These are phyloP conservation scores for Cyclostephanos tholiformis DNA, from an alignment of 108 stramenopile genomes.

Conservation along the genomic window DNA sequence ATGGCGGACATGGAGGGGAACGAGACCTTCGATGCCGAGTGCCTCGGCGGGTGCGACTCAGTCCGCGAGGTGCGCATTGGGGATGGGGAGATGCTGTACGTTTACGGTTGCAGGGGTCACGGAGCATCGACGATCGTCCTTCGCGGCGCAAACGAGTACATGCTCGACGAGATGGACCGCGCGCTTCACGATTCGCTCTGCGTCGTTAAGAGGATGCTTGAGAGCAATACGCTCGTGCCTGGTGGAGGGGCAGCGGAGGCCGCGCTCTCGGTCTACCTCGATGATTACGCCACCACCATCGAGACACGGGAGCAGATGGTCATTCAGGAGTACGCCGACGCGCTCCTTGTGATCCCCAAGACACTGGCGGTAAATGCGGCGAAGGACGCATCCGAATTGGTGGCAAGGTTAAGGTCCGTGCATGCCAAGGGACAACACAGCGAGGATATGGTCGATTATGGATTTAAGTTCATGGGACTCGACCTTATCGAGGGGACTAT, in stretches of 20 bases:
- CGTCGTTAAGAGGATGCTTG: slow-evolving; percentile 98
- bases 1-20: slow-evolving; percentile 99
- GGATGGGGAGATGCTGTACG: slow-evolving; percentile 98
- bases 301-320: slow-evolving; percentile 97
- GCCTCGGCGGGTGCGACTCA: slow-evolving; percentile 88
- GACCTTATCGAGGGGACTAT: slow-evolving; percentile 88
- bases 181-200: slow-evolving; percentile 97
- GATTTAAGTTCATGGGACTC: slow-evolving; percentile 86
- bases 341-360: slow-evolving; percentile 98
- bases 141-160: slow-evolving; percentile 99
- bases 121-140: slow-evolving; percentile 96
- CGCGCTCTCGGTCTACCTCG: slow-evolving; percentile 92
- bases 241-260: slow-evolving; percentile 99
- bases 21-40: slow-evolving; percentile 93
- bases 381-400: slow-evolving; percentile 98
- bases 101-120: slow-evolving; percentile 86
- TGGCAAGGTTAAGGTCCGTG: slow-evolving; percentile 91
- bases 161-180: slow-evolving; percentile 99
- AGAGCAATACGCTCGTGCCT: slow-evolving; percentile 95
- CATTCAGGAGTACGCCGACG: slow-evolving; percentile 97
- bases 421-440: slow-evolving; percentile 84
- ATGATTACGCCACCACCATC: slow-evolving; percentile 92
- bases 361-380: slow-evolving; percentile 98
- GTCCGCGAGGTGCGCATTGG: slow-evolving; percentile 96
- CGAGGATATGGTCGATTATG: slow-evolving; percentile 41